These are phyloP conservation scores for Cruciata laevipes DNA, from an alignment of 257 asterid species.

Conservation along the genomic window DNA sequence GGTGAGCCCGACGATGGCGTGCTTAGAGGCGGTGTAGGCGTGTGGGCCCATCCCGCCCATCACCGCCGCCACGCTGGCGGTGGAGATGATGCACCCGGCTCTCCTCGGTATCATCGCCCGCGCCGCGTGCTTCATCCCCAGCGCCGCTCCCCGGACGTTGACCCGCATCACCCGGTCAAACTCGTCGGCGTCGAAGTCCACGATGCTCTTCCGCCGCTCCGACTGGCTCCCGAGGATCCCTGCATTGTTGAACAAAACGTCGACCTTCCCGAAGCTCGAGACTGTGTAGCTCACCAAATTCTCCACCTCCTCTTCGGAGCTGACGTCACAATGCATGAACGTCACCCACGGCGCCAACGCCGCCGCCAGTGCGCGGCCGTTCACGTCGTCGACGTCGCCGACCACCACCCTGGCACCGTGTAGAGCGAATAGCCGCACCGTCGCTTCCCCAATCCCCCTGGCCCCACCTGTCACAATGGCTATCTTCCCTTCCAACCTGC, in stretches of 20 bases:
- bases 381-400: slow-evolving; percentile 54
- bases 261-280: slow-evolving; percentile 41
- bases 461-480: slow-evolving; percentile 84
- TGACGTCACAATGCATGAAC: slow-evolving; percentile 57
- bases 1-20: slow-evolving; percentile 68
- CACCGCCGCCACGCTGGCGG: slow-evolving; percentile 69
- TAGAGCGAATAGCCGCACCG: slow-evolving; percentile 49
- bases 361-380: slow-evolving; percentile 40
- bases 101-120: slow-evolving; percentile 54
- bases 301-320: slow-evolving; percentile 50
- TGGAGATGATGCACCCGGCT: slow-evolving; percentile 59
- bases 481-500: slow-evolving; percentile 67
- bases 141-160: slow-evolving; percentile 60
- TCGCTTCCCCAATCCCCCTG: slow-evolving; percentile 78
- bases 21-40: slow-evolving; percentile 80
- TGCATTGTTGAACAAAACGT: slow-evolving; percentile 69
- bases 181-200: slow-evolving; percentile 55
- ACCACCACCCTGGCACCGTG: slow-evolving; percentile 69
- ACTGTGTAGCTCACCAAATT: slow-evolving; percentile 36
- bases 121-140: slow-evolving; percentile 84
- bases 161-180: slow-evolving; percentile 59
- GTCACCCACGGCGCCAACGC: slow-evolving; percentile 32
- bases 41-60: slow-evolving; percentile 77
- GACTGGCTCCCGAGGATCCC: slow-evolving; percentile 69
- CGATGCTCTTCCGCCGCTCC: slow-evolving; percentile 58